Evolutionary conservation across 345 rosid genomes (phyloP), one percentile per base, ranked within the genome.

Genomic region (Balakata baccata): DNA sequence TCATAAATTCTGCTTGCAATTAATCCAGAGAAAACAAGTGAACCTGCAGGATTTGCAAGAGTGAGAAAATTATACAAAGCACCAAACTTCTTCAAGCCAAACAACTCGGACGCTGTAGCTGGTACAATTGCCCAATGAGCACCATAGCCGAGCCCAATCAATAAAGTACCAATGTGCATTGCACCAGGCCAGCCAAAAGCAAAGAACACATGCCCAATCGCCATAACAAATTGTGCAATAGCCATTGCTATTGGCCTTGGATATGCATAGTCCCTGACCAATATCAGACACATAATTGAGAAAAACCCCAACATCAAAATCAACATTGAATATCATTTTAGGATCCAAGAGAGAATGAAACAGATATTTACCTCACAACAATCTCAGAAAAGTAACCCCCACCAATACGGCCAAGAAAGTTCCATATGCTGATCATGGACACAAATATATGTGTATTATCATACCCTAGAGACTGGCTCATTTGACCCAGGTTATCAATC

Each of bases 121-220:
- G 99, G 99, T 65, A 96, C 94, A 52, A 96, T 91, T 22, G 98
- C 98, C 99, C 98, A 96, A 53, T 93, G 98, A n/a, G 98, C 88
- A 22, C 99, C 99, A 54, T 96, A 93, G 51, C 98, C 96, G 3
- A 91, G 93, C 18, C 99, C 99, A 22, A 90, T 91, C 86, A 96
- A 66, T 61, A 93, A 83, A 8, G 99, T 96, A 38, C 97, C 99
- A 20, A 91, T 79, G 80, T 96, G 66, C 97, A 96, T 86, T 12
- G 93, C 90, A 68, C 95, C 95, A 7, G 98, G 95, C 98, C 98
- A 93, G 61, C 96, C 99, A 50, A 82, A 87, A 16, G 95, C 99
- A 59, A 89, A 86, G 90, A 96, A 90, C 62, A 96, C 22, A 69
- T 96, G 97, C 34, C 98, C 99, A 10, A 93, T 71, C 3, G 99